Base-by-base conservation (phyloP, 2,329 filamentous ascomycete genomes). In the Cladosporium phlei region DNA sequence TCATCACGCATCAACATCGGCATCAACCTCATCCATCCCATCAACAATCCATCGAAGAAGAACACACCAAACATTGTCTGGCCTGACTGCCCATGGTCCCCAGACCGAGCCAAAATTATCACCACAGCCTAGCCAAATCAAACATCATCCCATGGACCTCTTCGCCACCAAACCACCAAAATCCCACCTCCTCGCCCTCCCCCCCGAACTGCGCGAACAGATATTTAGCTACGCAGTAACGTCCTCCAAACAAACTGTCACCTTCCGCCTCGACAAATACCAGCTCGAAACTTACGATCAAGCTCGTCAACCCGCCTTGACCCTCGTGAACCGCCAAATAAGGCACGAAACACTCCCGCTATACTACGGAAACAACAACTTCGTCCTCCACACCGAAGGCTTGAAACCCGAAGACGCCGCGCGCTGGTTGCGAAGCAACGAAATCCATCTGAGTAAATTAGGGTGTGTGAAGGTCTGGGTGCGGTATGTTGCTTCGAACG, bases 331-430 rank as follows among this genome's bases (percentile, higher is more conserved):
- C 35, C 51, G 55, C 12, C 59, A 60, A 33, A 32, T 63, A 9
- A 55, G 61, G 6, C 30, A 25, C 2, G 62, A 65, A 48, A 52
- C 39, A 5, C 39, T 64, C 7, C 59, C 60, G 2, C 28, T 61
- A 1, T 63, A 52, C 51, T 65, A 61, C 48, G 53, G 53, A 29
- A 48, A 44, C 50, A 62, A 63, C 39, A 43, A 49, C 24, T 62
- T 64, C 48, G 48, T 62, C 16, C 38, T 64, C 2, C 59, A 62
- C 47, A 60, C 59, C 8, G 59, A 63, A 46, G 54, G 46, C n/a
- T 27, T 48, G 25, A 61, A 61, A 52, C 52, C 51, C 19, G 49
- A 54, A 9, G 57, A 63, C 21, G 54, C 55, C 2, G 39, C 40
- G n/a, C 33, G 35, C 6, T 64, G 61, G 61, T 48, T 62, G 9